phyloP scores from a whole-genome alignment of 148 eudicot genomes.

The Salicornia ramosissima region DNA sequence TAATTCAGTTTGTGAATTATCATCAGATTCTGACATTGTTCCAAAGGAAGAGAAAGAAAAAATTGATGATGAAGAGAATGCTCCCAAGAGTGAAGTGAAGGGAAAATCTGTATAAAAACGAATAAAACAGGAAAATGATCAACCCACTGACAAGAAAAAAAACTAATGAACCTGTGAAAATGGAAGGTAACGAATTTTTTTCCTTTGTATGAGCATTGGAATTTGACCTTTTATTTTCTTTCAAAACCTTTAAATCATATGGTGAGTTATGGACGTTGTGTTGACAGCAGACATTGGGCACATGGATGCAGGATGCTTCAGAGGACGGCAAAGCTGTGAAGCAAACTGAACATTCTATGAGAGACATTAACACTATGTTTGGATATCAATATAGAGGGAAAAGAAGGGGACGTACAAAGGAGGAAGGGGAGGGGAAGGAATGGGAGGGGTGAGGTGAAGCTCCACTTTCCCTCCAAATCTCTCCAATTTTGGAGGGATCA shows the following conservation, averaged over 20 bases:
- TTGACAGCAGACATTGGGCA: slow-evolving; percentile 36
- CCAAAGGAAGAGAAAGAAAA: slow-evolving; percentile 22
- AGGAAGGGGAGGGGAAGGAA: no score
- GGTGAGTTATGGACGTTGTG: background rate
- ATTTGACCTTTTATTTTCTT: background rate
- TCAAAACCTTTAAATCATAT: background rate
- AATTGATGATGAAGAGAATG: slow-evolving; percentile 20
- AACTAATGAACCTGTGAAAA: slow-evolving; percentile 20
- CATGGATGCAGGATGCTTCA: slow-evolving; percentile 29
- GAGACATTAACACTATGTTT: slow-evolving; percentile 29
- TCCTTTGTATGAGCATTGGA: background rate
- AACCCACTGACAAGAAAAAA: slow-evolving; percentile 31
- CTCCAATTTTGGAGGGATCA: no score
- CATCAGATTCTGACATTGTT: slow-evolving; percentile 59
- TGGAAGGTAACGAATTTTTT: slow-evolving; percentile 25
- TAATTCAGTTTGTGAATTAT: slow-evolving; percentile 54
- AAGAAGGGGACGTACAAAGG: no score
- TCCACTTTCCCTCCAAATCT: no score
- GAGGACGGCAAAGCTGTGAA: slow-evolving; percentile 52
- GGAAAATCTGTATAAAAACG: slow-evolving; percentile 51
- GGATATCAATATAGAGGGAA: no score
- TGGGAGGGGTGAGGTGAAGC: no score
- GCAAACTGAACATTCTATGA: slow-evolving; percentile 55
- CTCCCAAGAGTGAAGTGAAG: slow-evolving; percentile 26
- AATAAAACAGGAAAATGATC: slow-evolving; percentile 33